Evolutionary conservation across 768 basidiomycete genomes (phyloP), one percentile per base, ranked within the genome.

Genomic region (Austroboletus eburneus): DNA sequence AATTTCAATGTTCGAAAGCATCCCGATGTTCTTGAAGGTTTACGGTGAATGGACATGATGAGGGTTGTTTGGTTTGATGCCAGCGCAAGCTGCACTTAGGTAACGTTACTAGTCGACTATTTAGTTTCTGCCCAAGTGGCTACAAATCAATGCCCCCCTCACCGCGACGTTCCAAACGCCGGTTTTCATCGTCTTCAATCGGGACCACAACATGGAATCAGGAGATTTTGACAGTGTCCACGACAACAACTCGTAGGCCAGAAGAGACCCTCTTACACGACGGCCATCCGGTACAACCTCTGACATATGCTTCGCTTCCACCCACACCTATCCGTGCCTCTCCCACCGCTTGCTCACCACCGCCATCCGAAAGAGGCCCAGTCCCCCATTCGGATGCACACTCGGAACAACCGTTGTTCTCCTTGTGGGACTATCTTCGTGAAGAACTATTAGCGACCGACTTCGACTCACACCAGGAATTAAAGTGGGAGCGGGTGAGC

Each of bases 401-500:
- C 33, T 50, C 50, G 33, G 58, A 61, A 40, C 62, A 65, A 4
- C 71, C 71, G 0, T 80, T 88, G 3, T 91, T 90, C 63, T 91
- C 91, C 4, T 61, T 95, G 18, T 95, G 92, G 92, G 92, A 94
- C 52, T 94, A 95, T 64, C 75, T 95, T 18, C 73, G 84, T 13
- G 90, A 93, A 60, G 92, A 95, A 58, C 73, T 94, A 6, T 69
- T 93, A 8, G 90, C 87, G 1, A 92, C 89, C n/a, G 91, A 95
- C 67, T 90, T 91, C 62, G 91, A 95, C 65, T 91, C 87, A 0
- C 90, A 92, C 53, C 91, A 95, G 57, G 92, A 93, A 61, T 72
- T 91, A 55, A 93, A 93, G 66, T 91, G 92, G 87, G 95, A 98
- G 60, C 75, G 96, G 13, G 93, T 99, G 46, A 86, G 90, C 62